These are phyloP conservation scores for Vigna angularis DNA, from an alignment of 306 rosid species.

Conservation along the genomic window DNA sequence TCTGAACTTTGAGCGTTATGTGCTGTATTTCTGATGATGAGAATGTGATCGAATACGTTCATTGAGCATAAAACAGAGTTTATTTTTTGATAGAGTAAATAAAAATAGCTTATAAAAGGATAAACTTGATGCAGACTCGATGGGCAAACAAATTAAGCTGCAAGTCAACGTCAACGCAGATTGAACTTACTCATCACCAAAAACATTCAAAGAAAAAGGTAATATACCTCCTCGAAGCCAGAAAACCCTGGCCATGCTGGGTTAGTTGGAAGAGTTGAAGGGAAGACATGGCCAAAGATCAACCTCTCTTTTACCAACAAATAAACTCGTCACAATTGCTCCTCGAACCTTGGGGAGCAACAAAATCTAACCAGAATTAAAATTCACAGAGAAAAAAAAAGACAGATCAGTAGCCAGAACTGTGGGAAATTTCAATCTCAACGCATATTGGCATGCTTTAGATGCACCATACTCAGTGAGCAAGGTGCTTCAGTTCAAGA, in stretches of 20 bases:
- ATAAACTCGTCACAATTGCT: slow-evolving; percentile 11
- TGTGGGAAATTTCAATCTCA: slow-evolving; percentile 17
- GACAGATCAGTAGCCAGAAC: slow-evolving; percentile 34
- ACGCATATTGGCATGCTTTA: not conserved
- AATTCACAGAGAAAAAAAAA: not conserved
- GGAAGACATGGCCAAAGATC: slow-evolving; percentile 63
- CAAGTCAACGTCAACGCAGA: slow-evolving; percentile 27
- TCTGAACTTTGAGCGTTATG: not conserved
- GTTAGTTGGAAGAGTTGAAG: slow-evolving; percentile 84
- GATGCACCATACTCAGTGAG: slow-evolving; percentile 21
- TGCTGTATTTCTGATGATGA: not conserved
- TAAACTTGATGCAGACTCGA: not conserved
- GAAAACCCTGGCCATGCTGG: slow-evolving; percentile 66
- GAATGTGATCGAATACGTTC: not conserved
- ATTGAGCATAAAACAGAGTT: slow-evolving; percentile 1
- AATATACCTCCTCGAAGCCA: slow-evolving; percentile 77
- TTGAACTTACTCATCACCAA: slow-evolving; percentile 4
- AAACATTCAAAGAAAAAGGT: slow-evolving; percentile 8
- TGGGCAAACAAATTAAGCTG: slow-evolving; percentile 4
- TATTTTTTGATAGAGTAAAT: not conserved
- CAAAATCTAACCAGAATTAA: slow-evolving; percentile 21
- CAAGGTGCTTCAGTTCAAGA: not conserved
- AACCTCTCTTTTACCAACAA: slow-evolving; percentile 43
- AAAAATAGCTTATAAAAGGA: not conserved
- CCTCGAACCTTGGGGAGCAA: slow-evolving; percentile 32